Conservation (phyloP, 805 yeast genomes). For the Candida tammaniensis region DNA sequence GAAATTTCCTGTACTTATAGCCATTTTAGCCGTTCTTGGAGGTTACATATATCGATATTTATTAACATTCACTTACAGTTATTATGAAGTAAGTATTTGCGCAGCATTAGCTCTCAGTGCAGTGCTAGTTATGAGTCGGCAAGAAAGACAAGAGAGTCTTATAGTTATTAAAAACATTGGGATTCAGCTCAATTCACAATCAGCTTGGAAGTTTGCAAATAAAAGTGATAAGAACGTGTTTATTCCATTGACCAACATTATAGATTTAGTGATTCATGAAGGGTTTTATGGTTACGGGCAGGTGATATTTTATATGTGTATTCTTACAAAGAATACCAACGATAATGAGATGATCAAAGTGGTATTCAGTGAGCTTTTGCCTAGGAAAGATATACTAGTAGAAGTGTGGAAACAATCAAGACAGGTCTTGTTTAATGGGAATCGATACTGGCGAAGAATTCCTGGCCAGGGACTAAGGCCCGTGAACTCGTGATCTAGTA, state of each 20-base stretch:
- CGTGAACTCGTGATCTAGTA: constrained; percentile 1
- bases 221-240: constrained; percentile 33
- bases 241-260: constrained; percentile 54
- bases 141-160: constrained; percentile 41
- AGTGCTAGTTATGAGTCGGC: constrained; percentile 4
- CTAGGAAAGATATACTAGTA: constrained; percentile 38
- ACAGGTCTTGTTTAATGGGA: constrained; percentile 31
- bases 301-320: constrained; percentile 62
- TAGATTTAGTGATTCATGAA: constrained; percentile 71
- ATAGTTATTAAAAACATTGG: constrained; percentile 46
- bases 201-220: constrained; percentile 21
- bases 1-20: neutral
- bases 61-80: neutral
- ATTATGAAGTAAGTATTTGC: neutral
- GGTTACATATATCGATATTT: too few species aligned
- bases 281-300: constrained; percentile 66
- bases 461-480: constrained; percentile 36
- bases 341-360: constrained; percentile 23
- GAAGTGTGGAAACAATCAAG: constrained; percentile 40
- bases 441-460: constrained; percentile 31
- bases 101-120: neutral
- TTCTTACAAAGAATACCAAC: constrained; percentile 43
- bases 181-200: constrained; percentile 38
- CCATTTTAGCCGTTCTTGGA: constrained; percentile 1
- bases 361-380: constrained; percentile 42